Evolutionary conservation across 1,284 basidiomycete genomes (phyloP).

Genomic region (Apiotrichum gamsii): DNA sequence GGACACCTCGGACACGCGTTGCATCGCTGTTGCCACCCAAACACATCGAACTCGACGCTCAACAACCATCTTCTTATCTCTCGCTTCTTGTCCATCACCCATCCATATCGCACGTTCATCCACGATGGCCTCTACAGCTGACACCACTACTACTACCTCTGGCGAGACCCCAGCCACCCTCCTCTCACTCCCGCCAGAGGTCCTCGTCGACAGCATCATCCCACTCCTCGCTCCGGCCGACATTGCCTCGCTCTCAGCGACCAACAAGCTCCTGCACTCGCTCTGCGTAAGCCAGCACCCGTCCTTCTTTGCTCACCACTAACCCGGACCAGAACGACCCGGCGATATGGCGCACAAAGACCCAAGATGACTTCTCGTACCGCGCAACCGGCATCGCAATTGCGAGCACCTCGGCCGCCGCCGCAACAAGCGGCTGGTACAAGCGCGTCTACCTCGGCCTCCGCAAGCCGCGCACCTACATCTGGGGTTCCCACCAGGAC

Average conservation of each 20-base stretch:
- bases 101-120: too few species aligned
- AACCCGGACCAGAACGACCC: slow-evolving; percentile 55
- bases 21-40: too few species aligned
- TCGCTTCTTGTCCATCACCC: too few species aligned
- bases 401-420: slow-evolving; percentile 7
- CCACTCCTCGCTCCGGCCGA: slow-evolving; percentile 57
- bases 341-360: slow-evolving; percentile 67
- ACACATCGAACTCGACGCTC: too few species aligned
- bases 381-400: slow-evolving; percentile 47
- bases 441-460: slow-evolving; percentile 71
- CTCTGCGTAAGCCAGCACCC: slow-evolving; percentile 42
- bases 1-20: too few species aligned
- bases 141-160: too few species aligned
- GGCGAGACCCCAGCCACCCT: slow-evolving; percentile 1
- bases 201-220: slow-evolving; percentile 66
- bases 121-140: too few species aligned
- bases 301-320: slow-evolving; percentile 19
- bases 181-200: slow-evolving; percentile 50
- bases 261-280: slow-evolving; percentile 23
- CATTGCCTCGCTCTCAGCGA: slow-evolving; percentile 53
- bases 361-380: slow-evolving; percentile 71
- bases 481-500: slow-evolving; percentile 90
- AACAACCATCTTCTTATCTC: too few species aligned
- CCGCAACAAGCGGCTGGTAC: too few species aligned
- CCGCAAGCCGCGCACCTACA: slow-evolving; percentile 56